A percentile compares a stretch with the other conserved stretches of the same genome.
These are phyloP conservation scores for Penicillium vulpinum DNA, from an alignment of 2,329 filamentous ascomycete genomes.

Conservation along the genomic window DNA sequence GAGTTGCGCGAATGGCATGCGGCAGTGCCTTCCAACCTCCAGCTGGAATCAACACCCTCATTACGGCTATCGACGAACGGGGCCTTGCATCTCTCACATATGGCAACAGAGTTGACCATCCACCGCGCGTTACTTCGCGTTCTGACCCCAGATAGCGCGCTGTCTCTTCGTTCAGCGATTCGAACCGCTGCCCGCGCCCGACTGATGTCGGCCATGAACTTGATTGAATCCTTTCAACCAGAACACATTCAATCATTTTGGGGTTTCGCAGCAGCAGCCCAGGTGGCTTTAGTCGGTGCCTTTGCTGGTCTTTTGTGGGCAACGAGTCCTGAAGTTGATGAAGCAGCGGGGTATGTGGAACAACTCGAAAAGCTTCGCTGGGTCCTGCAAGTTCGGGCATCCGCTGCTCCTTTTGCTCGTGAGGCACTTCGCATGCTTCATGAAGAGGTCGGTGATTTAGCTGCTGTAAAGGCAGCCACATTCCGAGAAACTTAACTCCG, in stretches of 20 bases:
- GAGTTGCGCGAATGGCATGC: slow-evolving; percentile 13
- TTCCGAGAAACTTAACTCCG: background rate
- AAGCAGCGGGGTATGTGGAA: background rate
- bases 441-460: background rate
- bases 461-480: background rate
- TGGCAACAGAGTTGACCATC: background rate
- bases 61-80: background rate
- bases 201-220: background rate
- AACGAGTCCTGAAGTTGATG: background rate
- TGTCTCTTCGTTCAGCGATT: background rate
- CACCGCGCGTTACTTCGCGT: background rate
- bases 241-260: background rate
- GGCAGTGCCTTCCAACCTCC: slow-evolving; percentile 5
- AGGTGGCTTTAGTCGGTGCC: background rate
- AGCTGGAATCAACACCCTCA: slow-evolving; percentile 2
- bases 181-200: background rate
- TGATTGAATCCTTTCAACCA: background rate
- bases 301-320: background rate
- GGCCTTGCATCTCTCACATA: background rate
- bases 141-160: background rate
- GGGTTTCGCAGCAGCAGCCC: background rate
- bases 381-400: background rate
- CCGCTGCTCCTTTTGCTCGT: background rate
- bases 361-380: background rate
- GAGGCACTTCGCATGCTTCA: background rate